These are phyloP conservation scores for Angomonas deanei DNA, from an alignment of 208 protist genomes.

Conservation along the genomic window DNA sequence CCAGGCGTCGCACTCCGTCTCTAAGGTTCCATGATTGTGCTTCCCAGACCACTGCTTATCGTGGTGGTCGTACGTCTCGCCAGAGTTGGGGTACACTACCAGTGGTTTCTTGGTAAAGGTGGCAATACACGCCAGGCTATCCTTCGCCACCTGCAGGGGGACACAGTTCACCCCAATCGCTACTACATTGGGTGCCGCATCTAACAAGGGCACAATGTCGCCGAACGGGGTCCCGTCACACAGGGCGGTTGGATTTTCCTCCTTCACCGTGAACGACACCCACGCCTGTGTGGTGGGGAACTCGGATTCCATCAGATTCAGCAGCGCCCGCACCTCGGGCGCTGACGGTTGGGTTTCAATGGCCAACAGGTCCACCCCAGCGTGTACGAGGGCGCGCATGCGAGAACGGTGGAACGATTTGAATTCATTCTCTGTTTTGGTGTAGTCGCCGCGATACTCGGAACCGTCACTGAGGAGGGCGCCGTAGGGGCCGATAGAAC, in stretches of 20 bases:
- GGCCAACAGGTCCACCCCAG: constrained; percentile 54
- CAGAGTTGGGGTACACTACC: constrained; percentile 58
- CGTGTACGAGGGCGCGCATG: constrained; percentile 33
- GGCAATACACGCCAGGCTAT: constrained; percentile 18
- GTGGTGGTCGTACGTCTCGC: constrained; percentile 31
- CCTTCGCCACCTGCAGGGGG: constrained; percentile 19
- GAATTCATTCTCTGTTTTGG: constrained; percentile 18
- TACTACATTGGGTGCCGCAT: constrained; percentile 23
- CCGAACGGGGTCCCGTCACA: constrained; percentile 32
- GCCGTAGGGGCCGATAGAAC: constrained; percentile 62
- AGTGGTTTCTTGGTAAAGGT: constrained; percentile 39
- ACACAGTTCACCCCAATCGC: constrained; percentile 60
- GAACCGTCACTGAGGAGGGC: constrained; percentile 52
- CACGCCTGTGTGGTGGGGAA: constrained; percentile 28
- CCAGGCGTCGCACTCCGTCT: constrained; percentile 16
- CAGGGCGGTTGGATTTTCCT: constrained; percentile 14
- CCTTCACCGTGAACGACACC: constrained; percentile 42
- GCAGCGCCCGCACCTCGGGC: constrained; percentile 36
- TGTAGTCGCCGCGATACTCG: constrained; percentile 59
- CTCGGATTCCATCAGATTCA: constrained; percentile 44
- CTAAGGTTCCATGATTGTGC: not conserved
- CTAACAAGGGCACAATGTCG: constrained; percentile 24
- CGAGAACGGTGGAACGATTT: constrained; percentile 46
- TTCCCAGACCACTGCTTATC: constrained; percentile 24
- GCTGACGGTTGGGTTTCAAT: constrained; percentile 54